Conservation (phyloP, 768 basidiomycete genomes). For the Clitopilus hobsonii region DNA sequence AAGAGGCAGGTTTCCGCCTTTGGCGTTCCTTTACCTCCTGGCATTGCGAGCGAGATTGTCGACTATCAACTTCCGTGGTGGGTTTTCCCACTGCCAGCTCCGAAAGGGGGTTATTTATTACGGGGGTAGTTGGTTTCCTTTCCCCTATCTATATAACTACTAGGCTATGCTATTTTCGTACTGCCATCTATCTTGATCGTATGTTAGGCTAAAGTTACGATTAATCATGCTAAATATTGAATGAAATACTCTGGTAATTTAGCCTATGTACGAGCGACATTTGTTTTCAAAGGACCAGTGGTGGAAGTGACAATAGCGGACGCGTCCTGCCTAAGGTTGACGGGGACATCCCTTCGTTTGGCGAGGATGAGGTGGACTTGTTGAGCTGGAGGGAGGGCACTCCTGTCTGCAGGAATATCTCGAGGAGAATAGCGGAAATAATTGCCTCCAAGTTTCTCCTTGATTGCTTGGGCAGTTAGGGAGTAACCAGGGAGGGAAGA, state of each 20-base stretch:
- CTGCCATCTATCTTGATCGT: not conserved
- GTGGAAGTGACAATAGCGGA: constrained; percentile 29
- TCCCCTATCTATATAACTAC: not conserved
- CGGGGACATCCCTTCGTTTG: constrained; percentile 36
- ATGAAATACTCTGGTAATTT: constrained; percentile 4
- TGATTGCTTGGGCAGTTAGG: constrained; percentile 4
- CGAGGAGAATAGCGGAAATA: not conserved
- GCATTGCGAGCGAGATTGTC: constrained; percentile 34
- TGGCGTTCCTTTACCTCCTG: constrained; percentile 50
- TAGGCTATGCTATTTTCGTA: not conserved
- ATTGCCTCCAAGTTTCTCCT: not conserved
- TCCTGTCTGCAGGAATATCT: not conserved
- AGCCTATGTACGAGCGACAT: constrained; percentile 4
- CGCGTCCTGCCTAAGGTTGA: constrained; percentile 32
- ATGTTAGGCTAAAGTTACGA: not conserved
- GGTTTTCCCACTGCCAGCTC: constrained; percentile 25
- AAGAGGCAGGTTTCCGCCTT: constrained; percentile 55
- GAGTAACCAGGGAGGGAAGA: not conserved
- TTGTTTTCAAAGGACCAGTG: constrained; percentile 2
- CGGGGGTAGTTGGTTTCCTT: not conserved
- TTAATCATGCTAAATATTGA: constrained; percentile 2
- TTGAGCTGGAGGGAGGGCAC: not conserved
- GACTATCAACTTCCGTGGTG: constrained; percentile 59
- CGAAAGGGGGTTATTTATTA: constrained; percentile 5
- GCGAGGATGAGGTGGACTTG: not conserved